Evolutionary conservation across 2,329 filamentous ascomycete species (phyloP), one percentile per base, ranked within the genome.

Genomic region (Pezizomycotina sp.): DNA sequence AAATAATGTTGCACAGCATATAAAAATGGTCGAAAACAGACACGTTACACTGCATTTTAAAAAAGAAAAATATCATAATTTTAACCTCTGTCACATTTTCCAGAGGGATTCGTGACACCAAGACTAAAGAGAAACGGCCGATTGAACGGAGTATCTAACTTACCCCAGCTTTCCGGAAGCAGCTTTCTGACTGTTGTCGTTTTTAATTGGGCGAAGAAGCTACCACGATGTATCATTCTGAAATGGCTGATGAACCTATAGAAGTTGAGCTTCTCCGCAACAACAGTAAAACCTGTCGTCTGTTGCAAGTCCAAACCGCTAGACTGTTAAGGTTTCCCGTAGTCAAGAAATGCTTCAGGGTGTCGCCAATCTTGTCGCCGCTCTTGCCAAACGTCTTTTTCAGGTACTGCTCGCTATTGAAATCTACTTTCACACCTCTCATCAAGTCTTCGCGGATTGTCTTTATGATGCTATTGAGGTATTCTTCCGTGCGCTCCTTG

Each of bases 221-320:
- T 89, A 65, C 89, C 89, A 73, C 89, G 74, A 62, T 98, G 89
- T 39, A 98, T 82, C 83, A 93, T 93, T 49, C 89, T 78, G 68
- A 98, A 98, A 59, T 98, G 89, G 58, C 81, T 89, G 62, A 98
- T 92, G 62, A 95, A 98, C 52, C 89, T 81, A 53, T 92, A 73
- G 57, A 95, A 98, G 62, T 98, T 98, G 56, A 98, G 86, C 66
- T 95, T 95, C 57, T 98, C 89, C 2, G 89, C 89, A 33, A 95
- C 84, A 32, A 98, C 83, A 0, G 82, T 92, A 58, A 92, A 98
- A 45, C 89, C 89, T 8, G 86, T 89, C 0, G 77, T 76, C 58
- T 98, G 89, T 55, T 95, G 89, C 52, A 93, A 59, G 66, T 98
- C 89, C 25, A 98, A 66, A 47, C 89, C 89, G 19, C 81, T 92